phyloP scores from a whole-genome alignment of 1,139 yeast genomes.

The Candida labiduridarum region DNA sequence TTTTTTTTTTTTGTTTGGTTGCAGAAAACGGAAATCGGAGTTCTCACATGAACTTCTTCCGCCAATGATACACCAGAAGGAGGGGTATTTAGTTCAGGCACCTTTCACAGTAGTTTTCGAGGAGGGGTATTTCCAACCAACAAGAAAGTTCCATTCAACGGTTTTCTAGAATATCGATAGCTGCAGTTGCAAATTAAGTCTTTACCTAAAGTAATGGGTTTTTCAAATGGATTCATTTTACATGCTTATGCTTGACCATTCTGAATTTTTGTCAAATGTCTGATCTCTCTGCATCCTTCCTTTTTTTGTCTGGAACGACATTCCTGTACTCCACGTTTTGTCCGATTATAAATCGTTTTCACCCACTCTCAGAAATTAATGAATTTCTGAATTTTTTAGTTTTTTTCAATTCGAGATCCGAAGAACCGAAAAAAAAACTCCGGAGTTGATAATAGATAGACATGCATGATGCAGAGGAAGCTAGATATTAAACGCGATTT shows the following conservation, averaged over 20 bases:
- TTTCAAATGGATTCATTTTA: not conserved
- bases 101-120: not conserved
- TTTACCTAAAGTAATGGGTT: not conserved
- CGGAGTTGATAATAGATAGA: not conserved
- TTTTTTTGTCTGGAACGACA: conserved; percentile 2
- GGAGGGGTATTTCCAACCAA: not conserved
- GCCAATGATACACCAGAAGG: not conserved
- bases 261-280: not conserved
- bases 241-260: not conserved
- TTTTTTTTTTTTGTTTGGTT: not conserved
- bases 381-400: not conserved
- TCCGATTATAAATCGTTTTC: not conserved
- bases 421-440: not conserved
- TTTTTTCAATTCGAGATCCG: not conserved
- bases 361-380: not conserved
- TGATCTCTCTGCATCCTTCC: not conserved
- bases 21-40: not conserved
- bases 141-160: not conserved
- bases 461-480: no score
- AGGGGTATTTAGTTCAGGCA: conserved; percentile 3
- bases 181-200: not conserved
- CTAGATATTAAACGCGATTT: no score
- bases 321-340: conserved; percentile 8
- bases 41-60: not conserved
- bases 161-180: not conserved